phyloP scores from a whole-genome alignment of 2,329 filamentous ascomycete species.

The Calonectria leucothoes region DNA sequence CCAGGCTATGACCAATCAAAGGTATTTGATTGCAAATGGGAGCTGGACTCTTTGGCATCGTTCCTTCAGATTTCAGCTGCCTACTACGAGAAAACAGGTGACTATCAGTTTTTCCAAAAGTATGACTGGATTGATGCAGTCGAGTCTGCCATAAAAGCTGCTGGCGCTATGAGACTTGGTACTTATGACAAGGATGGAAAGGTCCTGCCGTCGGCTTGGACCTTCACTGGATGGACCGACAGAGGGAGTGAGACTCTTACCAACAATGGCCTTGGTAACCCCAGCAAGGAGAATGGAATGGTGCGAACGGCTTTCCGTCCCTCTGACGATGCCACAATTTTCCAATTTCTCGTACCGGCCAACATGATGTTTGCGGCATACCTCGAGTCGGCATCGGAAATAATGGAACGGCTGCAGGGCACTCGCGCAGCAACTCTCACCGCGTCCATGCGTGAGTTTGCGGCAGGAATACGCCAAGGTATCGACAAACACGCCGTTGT shows the following conservation, averaged over 20 bases:
- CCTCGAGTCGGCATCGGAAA: neutral
- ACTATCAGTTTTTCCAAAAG: neutral
- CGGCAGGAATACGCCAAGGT: neutral
- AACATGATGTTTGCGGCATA: neutral
- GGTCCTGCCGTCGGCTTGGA: neutral
- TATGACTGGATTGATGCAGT: neutral
- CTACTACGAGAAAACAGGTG: neutral
- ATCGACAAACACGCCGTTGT: neutral
- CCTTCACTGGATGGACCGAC: neutral
- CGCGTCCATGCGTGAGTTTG: neutral
- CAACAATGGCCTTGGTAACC: neutral
- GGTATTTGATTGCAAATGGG: neutral
- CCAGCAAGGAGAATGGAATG: neutral
- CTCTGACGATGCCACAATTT: neutral
- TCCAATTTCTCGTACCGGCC: neutral
- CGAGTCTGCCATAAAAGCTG: neutral
- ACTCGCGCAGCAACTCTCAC: neutral
- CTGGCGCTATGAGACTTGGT: neutral
- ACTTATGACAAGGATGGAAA: neutral
- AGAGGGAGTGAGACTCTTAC: neutral
- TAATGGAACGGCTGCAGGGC: neutral
- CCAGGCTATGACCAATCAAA: neutral
- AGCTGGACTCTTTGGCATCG: neutral
- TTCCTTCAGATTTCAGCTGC: neutral
- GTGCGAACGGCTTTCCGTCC: neutral